A percentile compares a stretch with the other conserved stretches of the same genome.
These are phyloP conservation scores for Tuber borchii DNA, from an alignment of 495 filamentous ascomycete species.

Conservation along the genomic window DNA sequence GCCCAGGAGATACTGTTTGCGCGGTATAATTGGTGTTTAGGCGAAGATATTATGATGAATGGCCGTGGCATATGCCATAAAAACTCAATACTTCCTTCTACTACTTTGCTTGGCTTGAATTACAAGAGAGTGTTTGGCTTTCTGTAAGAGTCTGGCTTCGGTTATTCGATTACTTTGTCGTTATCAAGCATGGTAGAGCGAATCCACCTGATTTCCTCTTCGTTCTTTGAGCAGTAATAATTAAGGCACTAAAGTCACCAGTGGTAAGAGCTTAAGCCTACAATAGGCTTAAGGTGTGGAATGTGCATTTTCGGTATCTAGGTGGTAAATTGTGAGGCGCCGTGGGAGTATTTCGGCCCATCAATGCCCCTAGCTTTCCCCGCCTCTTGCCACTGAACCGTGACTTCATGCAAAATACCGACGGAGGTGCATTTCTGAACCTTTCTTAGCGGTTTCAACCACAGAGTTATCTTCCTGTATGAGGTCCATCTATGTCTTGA, in stretches of 20 bases:
- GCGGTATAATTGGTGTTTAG: neutral
- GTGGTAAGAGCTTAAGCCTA: no score
- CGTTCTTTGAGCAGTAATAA: no score
- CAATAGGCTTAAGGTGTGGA: no score
- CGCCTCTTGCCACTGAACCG: neutral
- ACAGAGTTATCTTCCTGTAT: neutral
- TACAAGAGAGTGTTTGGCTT: neutral
- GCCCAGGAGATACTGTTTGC: no score
- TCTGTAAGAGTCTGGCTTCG: neutral
- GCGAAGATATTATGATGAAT: neutral
- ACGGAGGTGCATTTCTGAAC: neutral
- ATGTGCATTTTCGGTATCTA: neutral
- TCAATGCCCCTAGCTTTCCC: neutral
- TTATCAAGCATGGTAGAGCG: neutral
- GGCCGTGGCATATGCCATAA: neutral
- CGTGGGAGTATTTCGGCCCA: neutral
- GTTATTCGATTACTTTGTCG: neutral
- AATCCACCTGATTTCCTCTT: no score
- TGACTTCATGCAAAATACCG: neutral
- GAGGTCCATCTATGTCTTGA: neutral
- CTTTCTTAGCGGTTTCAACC: neutral
- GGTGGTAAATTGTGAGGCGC: neutral
- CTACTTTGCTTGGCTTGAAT: neutral
- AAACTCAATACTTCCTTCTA: neutral
- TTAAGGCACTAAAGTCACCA: no score